phyloP scores from a whole-genome alignment of 2,329 filamentous ascomycete species.

The Colletotrichum sidae region DNA sequence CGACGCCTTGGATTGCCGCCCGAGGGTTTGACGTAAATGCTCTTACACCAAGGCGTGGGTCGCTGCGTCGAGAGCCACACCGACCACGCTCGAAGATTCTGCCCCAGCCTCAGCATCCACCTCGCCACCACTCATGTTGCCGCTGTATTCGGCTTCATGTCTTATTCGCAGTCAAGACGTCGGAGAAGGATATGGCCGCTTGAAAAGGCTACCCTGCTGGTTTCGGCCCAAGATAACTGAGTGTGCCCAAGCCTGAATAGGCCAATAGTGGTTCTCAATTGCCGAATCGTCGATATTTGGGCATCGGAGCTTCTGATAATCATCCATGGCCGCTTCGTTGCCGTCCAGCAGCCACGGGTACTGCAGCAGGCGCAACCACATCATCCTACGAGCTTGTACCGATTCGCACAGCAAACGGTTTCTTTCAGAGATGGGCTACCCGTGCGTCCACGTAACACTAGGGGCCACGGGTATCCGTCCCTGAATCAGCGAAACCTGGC shows the following conservation, averaged over 20 bases:
- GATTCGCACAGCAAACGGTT: slow-evolving; percentile 35
- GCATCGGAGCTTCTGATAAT: slow-evolving; percentile 19
- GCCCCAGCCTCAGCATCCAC: background rate
- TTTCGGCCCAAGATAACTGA: slow-evolving; percentile 35
- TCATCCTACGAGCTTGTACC: slow-evolving; percentile 36
- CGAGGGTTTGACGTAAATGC: too few species aligned
- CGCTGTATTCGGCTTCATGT: too few species aligned
- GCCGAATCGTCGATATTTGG: slow-evolving; percentile 27
- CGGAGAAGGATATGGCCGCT: too few species aligned
- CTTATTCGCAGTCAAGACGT: too few species aligned
- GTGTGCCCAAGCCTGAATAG: slow-evolving; percentile 34
- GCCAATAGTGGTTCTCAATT: slow-evolving; percentile 36
- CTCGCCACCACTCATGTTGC: background rate
- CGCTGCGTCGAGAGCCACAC: too few species aligned
- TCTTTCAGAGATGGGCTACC: slow-evolving; percentile 40
- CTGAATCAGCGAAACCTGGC: slow-evolving; percentile 37
- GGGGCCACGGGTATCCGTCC: slow-evolving; percentile 25
- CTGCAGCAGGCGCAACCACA: slow-evolving; percentile 37
- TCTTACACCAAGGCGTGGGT: too few species aligned
- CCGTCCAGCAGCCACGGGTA: slow-evolving; percentile 36
- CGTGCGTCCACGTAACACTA: slow-evolving; percentile 20
- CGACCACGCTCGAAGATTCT: too few species aligned
- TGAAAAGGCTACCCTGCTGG: too few species aligned
- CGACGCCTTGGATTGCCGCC: slow-evolving; percentile 19
- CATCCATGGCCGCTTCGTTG: slow-evolving; percentile 26